A percentile compares a stretch with the other conserved stretches of the same genome.
phyloP scores from a whole-genome alignment of 495 filamentous ascomycete genomes.

The Annulohypoxylon nitens region DNA sequence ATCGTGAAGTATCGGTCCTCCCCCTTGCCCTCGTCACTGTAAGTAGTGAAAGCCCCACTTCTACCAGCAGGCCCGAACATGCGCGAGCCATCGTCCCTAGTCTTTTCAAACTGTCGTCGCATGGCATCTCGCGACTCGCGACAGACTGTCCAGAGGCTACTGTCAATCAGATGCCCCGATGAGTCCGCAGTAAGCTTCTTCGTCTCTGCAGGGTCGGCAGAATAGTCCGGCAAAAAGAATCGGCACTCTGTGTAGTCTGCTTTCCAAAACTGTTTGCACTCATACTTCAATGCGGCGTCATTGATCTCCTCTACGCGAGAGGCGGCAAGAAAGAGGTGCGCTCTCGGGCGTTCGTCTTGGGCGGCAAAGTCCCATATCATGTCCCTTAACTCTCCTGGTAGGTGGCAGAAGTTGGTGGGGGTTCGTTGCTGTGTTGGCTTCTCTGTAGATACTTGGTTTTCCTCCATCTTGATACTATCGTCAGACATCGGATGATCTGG shows the following conservation, averaged over 20 bases:
- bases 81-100: neutral
- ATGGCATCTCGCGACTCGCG: neutral
- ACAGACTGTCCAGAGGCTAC: neutral
- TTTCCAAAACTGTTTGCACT: neutral
- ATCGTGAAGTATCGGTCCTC: neutral
- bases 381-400: constrained; percentile 2
- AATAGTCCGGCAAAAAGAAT: neutral
- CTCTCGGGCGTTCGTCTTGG: neutral
- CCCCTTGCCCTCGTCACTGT: neutral
- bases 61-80: neutral
- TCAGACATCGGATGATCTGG: neutral
- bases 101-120: neutral
- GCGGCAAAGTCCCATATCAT: neutral
- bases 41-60: neutral
- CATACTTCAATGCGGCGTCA: neutral
- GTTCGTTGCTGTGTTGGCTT: neutral
- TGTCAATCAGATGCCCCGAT: neutral
- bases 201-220: neutral
- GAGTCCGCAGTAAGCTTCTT: neutral
- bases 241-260: neutral
- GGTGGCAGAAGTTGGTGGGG: neutral
- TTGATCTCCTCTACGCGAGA: neutral
- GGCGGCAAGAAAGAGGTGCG: constrained; percentile 1
- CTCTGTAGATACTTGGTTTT: neutral
- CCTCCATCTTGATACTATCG: constrained; percentile 4